Percentiles rank a stretch among this genome's conserved stretches.
Conservation (phyloP, 1,139 yeast genomes). For the Yamadazyma sp. region DNA sequence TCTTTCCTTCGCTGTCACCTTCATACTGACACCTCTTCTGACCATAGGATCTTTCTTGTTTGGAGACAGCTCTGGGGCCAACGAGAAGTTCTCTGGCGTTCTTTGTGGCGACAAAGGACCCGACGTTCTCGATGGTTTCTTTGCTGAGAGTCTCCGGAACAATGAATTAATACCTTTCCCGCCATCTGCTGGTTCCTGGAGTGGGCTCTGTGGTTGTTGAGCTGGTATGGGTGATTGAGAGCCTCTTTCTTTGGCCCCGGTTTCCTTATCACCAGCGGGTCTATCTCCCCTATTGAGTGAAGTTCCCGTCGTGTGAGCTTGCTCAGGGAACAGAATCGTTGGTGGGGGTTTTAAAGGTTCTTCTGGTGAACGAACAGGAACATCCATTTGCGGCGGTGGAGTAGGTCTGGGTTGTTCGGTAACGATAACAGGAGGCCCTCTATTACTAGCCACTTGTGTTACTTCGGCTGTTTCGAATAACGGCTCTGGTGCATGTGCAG, state of each 20-base stretch:
- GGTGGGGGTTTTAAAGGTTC: slow-evolving; percentile 18
- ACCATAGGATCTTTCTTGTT: slow-evolving; percentile 45
- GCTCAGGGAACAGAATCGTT: slow-evolving; percentile 56
- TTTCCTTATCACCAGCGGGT: slow-evolving; percentile 1
- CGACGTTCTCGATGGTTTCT: slow-evolving; percentile 22
- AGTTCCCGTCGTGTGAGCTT: slow-evolving; percentile 59
- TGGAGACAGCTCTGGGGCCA: slow-evolving; percentile 13
- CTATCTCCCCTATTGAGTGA: slow-evolving; percentile 5
- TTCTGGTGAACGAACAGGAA: neutral
- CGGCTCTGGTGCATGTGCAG: slow-evolving; percentile 5
- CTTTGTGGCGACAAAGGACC: slow-evolving; percentile 16
- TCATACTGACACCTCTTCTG: slow-evolving; percentile 64
- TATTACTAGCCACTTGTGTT: slow-evolving; percentile 9
- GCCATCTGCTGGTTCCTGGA: slow-evolving; percentile 34
- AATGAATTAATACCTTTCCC: slow-evolving; percentile 36
- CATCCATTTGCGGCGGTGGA: slow-evolving; percentile 10
- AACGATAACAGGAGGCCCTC: slow-evolving; percentile 13
- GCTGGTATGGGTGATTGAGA: slow-evolving; percentile 24
- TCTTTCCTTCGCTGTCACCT: slow-evolving; percentile 58
- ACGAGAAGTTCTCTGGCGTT: slow-evolving; percentile 10
- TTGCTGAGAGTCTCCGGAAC: slow-evolving; percentile 40
- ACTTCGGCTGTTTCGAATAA: slow-evolving; percentile 8
- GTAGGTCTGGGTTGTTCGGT: slow-evolving; percentile 18
- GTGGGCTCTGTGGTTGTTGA: slow-evolving; percentile 38
- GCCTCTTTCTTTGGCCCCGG: slow-evolving; percentile 1